These are phyloP conservation scores for Calonectria leucothoes DNA, from an alignment of 2,329 filamentous ascomycete species.

Conservation along the genomic window DNA sequence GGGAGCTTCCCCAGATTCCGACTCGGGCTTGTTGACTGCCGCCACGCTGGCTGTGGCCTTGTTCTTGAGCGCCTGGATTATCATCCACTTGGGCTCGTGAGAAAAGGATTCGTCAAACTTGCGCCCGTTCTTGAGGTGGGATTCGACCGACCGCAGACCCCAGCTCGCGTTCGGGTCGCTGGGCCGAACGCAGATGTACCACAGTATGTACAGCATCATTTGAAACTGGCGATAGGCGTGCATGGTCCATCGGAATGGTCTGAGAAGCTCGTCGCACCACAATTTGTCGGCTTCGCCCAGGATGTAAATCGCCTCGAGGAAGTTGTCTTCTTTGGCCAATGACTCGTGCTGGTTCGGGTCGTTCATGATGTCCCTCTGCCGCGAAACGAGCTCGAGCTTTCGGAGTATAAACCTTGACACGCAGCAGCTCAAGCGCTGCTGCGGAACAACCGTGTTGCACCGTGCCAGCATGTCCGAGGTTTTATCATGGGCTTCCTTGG, in stretches of 20 bases:
- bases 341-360: constrained; percentile 30
- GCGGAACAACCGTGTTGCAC: constrained; percentile 65
- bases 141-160: constrained; percentile 46
- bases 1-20: background rate
- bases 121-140: constrained; percentile 21
- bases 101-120: background rate
- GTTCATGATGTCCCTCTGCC: constrained; percentile 50
- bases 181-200: constrained; percentile 55
- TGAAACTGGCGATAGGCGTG: constrained; percentile 57
- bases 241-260: constrained; percentile 51
- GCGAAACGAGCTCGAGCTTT: constrained; percentile 62
- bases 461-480: constrained; percentile 39
- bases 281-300: constrained; percentile 47
- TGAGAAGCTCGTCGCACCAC: constrained; percentile 51
- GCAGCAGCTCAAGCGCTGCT: constrained; percentile 46
- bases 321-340: constrained; percentile 46
- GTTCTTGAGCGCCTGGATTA: constrained; percentile 45
- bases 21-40: background rate
- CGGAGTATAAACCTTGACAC: constrained; percentile 44
- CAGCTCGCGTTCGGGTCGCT: constrained; percentile 41
- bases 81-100: constrained; percentile 44
- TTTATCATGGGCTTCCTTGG: constrained; percentile 53
- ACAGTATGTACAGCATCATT: constrained; percentile 55
- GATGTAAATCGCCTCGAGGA: constrained; percentile 47
- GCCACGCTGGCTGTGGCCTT: constrained; percentile 43